A percentile compares a stretch with the other conserved stretches of the same genome.
These are phyloP conservation scores for Viola pubescens DNA, from an alignment of 441 rosid species.

Conservation along the genomic window DNA sequence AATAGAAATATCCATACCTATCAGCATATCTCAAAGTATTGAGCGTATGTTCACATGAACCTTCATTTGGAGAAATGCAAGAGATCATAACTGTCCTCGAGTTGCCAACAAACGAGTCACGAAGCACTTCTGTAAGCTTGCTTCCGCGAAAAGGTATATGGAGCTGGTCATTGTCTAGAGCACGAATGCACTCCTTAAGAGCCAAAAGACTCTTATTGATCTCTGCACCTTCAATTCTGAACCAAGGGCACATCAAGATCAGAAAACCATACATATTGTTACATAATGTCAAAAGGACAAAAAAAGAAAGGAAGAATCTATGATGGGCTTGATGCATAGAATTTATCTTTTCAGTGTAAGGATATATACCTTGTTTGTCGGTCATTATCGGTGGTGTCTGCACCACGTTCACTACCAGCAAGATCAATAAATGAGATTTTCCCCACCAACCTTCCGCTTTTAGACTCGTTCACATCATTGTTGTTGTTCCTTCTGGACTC, in stretches of 20 bases:
- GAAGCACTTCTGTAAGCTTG: constrained; percentile 96
- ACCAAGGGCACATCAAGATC: constrained; percentile 18
- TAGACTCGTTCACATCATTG: constrained; percentile 70
- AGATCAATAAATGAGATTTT: constrained; percentile 98
- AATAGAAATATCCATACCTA: constrained; percentile 42
- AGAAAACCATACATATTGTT: not conserved
- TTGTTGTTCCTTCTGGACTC: constrained; percentile 72
- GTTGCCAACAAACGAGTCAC: constrained; percentile 97
- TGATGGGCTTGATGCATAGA: too few relatives aligned
- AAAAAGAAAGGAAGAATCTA: not conserved
- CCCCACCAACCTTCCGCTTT: constrained; percentile 78
- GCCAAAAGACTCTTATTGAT: constrained; percentile 97
- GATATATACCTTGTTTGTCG: constrained; percentile 82
- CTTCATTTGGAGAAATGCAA: constrained; percentile 97
- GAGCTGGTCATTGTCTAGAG: constrained; percentile 93
- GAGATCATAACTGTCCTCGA: constrained; percentile 98
- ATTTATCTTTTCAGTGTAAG: not conserved
- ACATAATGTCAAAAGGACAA: not conserved
- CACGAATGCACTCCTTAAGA: constrained; percentile 98
- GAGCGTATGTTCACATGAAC: constrained; percentile 95
- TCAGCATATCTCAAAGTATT: constrained; percentile 98
- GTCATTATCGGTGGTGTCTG: constrained; percentile 97
- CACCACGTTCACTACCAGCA: constrained; percentile 99
- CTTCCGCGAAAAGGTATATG: constrained; percentile 99
- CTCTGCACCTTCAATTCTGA: constrained; percentile 97